These are phyloP conservation scores for Alternaria rosae DNA, from an alignment of 2,329 filamentous ascomycete species.

Conservation along the genomic window DNA sequence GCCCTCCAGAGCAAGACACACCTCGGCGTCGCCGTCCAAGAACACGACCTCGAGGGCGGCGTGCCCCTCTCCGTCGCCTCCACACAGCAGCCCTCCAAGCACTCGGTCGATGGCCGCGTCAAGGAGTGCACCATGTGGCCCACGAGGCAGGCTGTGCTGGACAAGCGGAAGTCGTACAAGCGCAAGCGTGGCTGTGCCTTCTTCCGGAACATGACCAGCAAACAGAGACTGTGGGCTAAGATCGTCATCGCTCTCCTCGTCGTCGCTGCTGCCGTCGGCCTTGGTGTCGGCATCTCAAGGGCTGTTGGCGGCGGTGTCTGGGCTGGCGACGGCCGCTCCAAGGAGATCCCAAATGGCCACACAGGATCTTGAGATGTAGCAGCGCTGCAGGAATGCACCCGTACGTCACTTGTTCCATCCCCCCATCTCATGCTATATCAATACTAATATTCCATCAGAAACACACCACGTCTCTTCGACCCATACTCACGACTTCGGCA, in stretches of 20 bases:
- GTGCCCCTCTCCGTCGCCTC: constrained; percentile 48
- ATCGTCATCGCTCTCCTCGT: constrained; percentile 56
- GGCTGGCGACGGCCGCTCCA: constrained; percentile 48
- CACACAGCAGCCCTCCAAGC: constrained; percentile 50
- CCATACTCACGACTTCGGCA: constrained; percentile 18
- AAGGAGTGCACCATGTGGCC: constrained; percentile 63
- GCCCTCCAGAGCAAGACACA: constrained; percentile 41
- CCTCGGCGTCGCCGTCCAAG: constrained; percentile 41
- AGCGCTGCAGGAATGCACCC: not conserved
- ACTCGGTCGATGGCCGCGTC: constrained; percentile 51
- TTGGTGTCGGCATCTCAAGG: constrained; percentile 58
- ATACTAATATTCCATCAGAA: constrained; percentile 3
- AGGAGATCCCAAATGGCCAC: constrained; percentile 43
- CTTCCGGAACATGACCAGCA: constrained; percentile 53
- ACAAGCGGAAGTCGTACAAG: constrained; percentile 52
- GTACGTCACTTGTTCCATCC: not conserved
- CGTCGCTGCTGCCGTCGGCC: constrained; percentile 55
- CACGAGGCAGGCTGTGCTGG: constrained; percentile 56
- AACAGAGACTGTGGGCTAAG: constrained; percentile 55
- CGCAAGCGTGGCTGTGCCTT: constrained; percentile 50
- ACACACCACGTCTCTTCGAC: constrained; percentile 1
- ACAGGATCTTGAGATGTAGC: not conserved
- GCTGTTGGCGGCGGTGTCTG: constrained; percentile 59
- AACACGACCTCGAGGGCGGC: constrained; percentile 52
- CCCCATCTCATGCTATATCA: not conserved